Base-by-base conservation (phyloP, 768 basidiomycete genomes). In the Mycena latifolia region DNA sequence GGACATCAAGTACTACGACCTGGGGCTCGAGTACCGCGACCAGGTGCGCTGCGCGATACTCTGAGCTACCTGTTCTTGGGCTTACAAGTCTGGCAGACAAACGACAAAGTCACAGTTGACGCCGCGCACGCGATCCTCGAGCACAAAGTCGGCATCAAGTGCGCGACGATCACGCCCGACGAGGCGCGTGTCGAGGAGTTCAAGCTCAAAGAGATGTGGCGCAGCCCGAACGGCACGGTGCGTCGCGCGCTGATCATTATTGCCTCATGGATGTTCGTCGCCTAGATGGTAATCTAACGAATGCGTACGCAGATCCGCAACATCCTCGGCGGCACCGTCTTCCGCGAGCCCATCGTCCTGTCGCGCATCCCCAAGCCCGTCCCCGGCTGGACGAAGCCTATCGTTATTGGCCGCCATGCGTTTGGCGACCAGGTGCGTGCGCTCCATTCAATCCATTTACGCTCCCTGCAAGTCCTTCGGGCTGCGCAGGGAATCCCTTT, bases 121-220 rank as follows among this genome's bases (percentile, higher is more conserved):
- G 92, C 96, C 28, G 96, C 97, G 20, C 89, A 98, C 71, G 98
- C 98, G 61, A 98, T 98, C 77, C 85, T 93, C 62, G 86, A 98
- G 79, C 89, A 98, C 87, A 91, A 91, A 69, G 98, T 99, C 69
- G 98, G 97, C 69, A 96, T 99, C 83, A 99, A 99, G 80, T 99
- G 97, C 82, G 97, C 96, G 43, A 99, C 97, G 48, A 99, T 99
- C 81, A 99, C 98, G 1, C 98, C 98, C 8, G 98, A 99, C 76
- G 97, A 99, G 77, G 95, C 90, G 25, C 92, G 96, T 63, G 95
- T 98, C 51, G 81, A 96, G 76, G 98, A 99, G 80, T 99, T 98
- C 88, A 94, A 95, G 54, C 86, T 99, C 76, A 98, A 98, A 85
- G 89, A 96, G 80, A 99, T 99, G 97, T 98, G 95, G 96, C 92